Percentiles rank a stretch among this genome's conserved stretches.
These are phyloP conservation scores for Leccinum cinnamomeum DNA, from an alignment of 1,284 basidiomycete genomes.

Conservation along the genomic window DNA sequence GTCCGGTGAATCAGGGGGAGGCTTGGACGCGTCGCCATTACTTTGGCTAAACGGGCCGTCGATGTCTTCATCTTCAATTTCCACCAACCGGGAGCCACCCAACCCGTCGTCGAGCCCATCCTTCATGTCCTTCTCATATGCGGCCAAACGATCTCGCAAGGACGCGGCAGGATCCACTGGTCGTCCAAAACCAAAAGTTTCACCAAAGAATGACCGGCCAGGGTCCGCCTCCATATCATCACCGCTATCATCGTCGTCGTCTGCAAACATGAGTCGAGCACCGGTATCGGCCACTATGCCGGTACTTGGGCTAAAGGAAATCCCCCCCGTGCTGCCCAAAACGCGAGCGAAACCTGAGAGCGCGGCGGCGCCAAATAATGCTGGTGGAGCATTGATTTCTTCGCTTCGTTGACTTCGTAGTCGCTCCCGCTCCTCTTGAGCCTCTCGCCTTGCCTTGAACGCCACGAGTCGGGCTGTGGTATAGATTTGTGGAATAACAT, in stretches of 20 bases:
- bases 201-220: slow-evolving; percentile 47
- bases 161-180: slow-evolving; percentile 52
- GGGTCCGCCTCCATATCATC: slow-evolving; percentile 44
- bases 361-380: slow-evolving; percentile 33
- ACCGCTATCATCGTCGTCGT: slow-evolving; percentile 56
- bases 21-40: slow-evolving; percentile 26
- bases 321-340: slow-evolving; percentile 51
- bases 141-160: slow-evolving; percentile 60
- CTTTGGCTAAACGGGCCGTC: slow-evolving; percentile 35
- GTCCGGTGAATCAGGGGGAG: slow-evolving; percentile 12
- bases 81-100: slow-evolving; percentile 27
- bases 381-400: slow-evolving; percentile 21
- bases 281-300: slow-evolving; percentile 50
- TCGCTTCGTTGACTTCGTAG: slow-evolving; percentile 44
- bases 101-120: slow-evolving; percentile 34
- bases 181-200: slow-evolving; percentile 43
- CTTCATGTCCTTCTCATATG: slow-evolving; percentile 52
- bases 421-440: slow-evolving; percentile 54
- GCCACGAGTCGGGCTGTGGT: slow-evolving; percentile 56
- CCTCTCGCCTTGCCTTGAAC: slow-evolving; percentile 57
- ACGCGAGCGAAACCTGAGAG: slow-evolving; percentile 45
- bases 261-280: slow-evolving; percentile 55
- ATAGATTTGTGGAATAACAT: slow-evolving; percentile 66
- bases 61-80: slow-evolving; percentile 32
- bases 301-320: slow-evolving; percentile 55